phyloP scores from a whole-genome alignment of 495 filamentous ascomycete genomes.

The Penicillium arizonense region DNA sequence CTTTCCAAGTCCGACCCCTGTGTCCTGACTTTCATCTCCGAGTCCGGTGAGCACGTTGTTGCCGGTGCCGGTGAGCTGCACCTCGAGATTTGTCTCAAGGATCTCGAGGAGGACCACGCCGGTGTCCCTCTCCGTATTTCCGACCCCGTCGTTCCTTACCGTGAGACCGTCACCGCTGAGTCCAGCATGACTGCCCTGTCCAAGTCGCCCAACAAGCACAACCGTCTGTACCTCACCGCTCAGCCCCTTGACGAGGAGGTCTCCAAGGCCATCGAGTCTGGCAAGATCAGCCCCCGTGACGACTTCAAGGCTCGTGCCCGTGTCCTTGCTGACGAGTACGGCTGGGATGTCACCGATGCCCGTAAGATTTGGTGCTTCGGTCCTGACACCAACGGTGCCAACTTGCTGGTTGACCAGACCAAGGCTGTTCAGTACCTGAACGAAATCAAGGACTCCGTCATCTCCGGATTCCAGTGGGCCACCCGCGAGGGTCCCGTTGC shows the following conservation, averaged over 20 bases:
- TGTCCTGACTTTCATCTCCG: constrained; percentile 82
- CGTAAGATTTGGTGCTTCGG: constrained; percentile 99
- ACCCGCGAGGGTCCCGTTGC: constrained; percentile 95
- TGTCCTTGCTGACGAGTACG: constrained; percentile 93
- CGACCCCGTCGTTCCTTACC: constrained; percentile 96
- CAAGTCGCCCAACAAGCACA: constrained; percentile 99
- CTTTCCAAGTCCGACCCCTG: constrained; percentile 99
- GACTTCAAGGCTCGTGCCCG: constrained; percentile 99
- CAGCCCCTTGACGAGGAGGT: constrained; percentile 90
- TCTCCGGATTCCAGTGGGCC: constrained; percentile 99
- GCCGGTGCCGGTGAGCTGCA: constrained; percentile 99
- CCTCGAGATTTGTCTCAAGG: constrained; percentile 99
- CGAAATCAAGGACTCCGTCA: constrained; percentile 99
- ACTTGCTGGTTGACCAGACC: constrained; percentile 98
- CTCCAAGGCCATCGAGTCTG: constrained; percentile 81
- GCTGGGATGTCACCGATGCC: constrained; percentile 99
- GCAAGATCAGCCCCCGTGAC: constrained; percentile 92
- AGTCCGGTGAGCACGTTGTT: constrained; percentile 97
- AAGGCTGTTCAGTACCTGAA: constrained; percentile 99
- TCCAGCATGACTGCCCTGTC: constrained; percentile 96
- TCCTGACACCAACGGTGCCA: constrained; percentile 95
- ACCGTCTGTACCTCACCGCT: constrained; percentile 95
- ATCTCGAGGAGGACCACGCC: constrained; percentile 99
- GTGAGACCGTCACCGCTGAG: constrained; percentile 80
- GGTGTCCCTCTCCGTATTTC: constrained; percentile 95